Percentiles rank a stretch among this genome's conserved stretches.
These are phyloP conservation scores for Schoenoplectus triqueter DNA, from an alignment of 202 grass and related monocot genomes.

Conservation along the genomic window DNA sequence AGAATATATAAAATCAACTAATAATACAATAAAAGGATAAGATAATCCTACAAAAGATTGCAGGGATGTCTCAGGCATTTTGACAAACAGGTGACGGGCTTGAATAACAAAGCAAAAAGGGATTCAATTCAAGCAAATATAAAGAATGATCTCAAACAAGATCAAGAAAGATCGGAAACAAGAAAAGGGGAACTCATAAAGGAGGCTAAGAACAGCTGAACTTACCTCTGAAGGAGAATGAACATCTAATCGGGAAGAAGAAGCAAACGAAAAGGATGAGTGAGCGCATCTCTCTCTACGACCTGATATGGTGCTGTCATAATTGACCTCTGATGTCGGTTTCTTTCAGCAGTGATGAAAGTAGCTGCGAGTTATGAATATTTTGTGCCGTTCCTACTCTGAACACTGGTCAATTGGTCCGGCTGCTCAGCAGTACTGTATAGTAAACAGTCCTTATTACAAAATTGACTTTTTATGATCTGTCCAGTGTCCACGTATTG, in stretches of 20 bases:
- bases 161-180: not conserved
- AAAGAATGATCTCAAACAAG: not conserved
- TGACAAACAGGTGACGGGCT: slow-evolving; percentile 14
- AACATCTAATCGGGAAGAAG: slow-evolving; percentile 18
- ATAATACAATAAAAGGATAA: not conserved
- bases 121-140: not conserved
- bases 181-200: not conserved
- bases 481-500: too few relatives aligned
- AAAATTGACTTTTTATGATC: too few relatives aligned
- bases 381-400: slow-evolving; percentile 27
- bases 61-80: not conserved
- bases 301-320: not conserved
- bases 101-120: not conserved
- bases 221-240: slow-evolving; percentile 34
- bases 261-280: slow-evolving; percentile 3
- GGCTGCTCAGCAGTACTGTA: too few relatives aligned
- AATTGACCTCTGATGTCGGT: slow-evolving; percentile 19
- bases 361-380: too few relatives aligned
- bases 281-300: not conserved
- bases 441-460: too few relatives aligned
- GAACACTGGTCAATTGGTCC: not conserved
- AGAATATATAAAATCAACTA: not conserved
- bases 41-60: not conserved
- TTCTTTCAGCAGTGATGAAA: slow-evolving; percentile 12
- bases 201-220: slow-evolving; percentile 1